Conservation (phyloP, 495 filamentous ascomycete species). For the Daldinia vernicosa region DNA sequence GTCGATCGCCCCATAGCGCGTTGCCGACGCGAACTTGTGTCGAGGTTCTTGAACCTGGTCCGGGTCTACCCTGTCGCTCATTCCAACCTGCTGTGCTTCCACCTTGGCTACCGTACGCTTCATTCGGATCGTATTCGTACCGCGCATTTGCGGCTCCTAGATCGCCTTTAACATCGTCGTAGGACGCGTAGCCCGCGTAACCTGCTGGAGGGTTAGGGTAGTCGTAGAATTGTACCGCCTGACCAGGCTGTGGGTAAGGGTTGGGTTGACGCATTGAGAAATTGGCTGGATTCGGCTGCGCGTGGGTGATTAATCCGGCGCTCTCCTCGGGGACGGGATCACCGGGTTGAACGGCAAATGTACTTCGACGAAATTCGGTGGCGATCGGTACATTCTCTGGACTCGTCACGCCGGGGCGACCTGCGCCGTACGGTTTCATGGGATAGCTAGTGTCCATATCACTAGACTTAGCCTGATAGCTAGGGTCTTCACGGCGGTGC, state of each 20-base stretch:
- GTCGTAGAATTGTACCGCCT: constrained; percentile 42
- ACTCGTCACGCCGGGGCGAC: constrained; percentile 41
- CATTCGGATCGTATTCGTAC: constrained; percentile 33
- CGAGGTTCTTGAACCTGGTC: constrained; percentile 29
- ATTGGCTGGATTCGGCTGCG: constrained; percentile 55
- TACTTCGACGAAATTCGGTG: constrained; percentile 54
- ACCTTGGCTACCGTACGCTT: constrained; percentile 21
- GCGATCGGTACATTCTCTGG: constrained; percentile 55
- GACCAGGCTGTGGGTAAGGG: constrained; percentile 36
- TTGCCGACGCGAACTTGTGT: constrained; percentile 41
- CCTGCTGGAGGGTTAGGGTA: constrained; percentile 26
- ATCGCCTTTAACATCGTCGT: constrained; percentile 41
- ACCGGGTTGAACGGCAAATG: constrained; percentile 40
- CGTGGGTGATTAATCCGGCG: constrained; percentile 57
- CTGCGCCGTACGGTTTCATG: constrained; percentile 37
- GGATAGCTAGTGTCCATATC: constrained; percentile 49
- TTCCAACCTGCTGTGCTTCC: constrained; percentile 34
- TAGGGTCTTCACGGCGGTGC: constrained; percentile 55
- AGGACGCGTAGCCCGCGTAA: constrained; percentile 20
- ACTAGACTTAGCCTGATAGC: constrained; percentile 49
- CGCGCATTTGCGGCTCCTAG: constrained; percentile 40
- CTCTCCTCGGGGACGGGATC: constrained; percentile 52
- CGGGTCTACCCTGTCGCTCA: constrained; percentile 14
- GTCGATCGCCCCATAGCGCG: constrained; percentile 40
- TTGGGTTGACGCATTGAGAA: constrained; percentile 20